phyloP scores from a whole-genome alignment of 1,284 basidiomycete species.

The Leccinum pseudoinsigne region DNA sequence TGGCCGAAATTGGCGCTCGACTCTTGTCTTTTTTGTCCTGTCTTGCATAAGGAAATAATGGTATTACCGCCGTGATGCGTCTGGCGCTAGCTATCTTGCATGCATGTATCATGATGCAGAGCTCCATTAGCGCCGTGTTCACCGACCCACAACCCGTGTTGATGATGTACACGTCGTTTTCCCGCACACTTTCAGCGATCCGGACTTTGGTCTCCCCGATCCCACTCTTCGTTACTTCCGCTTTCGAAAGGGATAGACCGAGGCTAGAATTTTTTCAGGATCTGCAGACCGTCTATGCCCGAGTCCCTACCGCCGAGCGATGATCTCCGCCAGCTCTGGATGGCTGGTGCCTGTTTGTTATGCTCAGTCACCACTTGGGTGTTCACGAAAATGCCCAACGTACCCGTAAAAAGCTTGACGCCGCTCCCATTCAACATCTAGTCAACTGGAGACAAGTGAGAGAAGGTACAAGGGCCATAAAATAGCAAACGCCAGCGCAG shows the following conservation, averaged over 20 bases:
- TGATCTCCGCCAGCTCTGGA: constrained; percentile 92
- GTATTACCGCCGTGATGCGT: constrained; percentile 95
- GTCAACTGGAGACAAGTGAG: constrained; percentile 15
- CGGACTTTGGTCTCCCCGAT: constrained; percentile 93
- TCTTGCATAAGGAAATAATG: constrained; percentile 92
- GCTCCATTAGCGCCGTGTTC: constrained; percentile 92
- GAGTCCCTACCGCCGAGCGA: constrained; percentile 79
- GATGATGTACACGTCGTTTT: constrained; percentile 99
- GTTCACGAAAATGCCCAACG: constrained; percentile 29
- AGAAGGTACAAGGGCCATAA: constrained; percentile 12
- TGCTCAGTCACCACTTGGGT: constrained; percentile 4
- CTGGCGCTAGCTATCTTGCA: constrained; percentile 98
- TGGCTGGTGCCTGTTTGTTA: constrained; percentile 79
- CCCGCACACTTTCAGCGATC: constrained; percentile 94
- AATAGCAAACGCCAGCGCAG: constrained; percentile 20
- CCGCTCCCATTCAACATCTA: constrained; percentile 76
- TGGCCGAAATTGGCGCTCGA: constrained; percentile 97
- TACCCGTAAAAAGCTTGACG: constrained; percentile 93
- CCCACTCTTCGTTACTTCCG: constrained; percentile 85
- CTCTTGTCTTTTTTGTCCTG: constrained; percentile 99
- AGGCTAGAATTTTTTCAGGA: constrained; percentile 52
- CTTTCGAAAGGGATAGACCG: constrained; percentile 81
- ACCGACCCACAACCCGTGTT: constrained; percentile 89
- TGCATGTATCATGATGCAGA: constrained; percentile 99
- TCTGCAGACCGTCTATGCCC: constrained; percentile 21